phyloP scores from a whole-genome alignment of 75 land plant species.

The Ceratopteris richardii region DNA sequence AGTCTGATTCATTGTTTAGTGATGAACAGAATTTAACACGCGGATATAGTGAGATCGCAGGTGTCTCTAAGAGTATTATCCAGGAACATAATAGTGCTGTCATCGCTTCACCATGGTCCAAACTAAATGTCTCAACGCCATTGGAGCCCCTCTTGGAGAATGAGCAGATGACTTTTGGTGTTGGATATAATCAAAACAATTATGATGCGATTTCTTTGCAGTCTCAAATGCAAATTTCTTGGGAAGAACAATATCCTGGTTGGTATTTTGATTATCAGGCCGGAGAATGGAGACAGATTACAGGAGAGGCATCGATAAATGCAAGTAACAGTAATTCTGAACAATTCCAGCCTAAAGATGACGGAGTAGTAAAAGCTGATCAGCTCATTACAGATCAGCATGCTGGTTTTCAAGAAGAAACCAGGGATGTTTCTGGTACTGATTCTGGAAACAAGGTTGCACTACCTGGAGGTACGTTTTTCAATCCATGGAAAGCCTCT shows the following conservation, averaged over 20 bases:
- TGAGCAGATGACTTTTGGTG: too few relatives aligned
- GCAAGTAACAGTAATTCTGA: constrained; percentile 9
- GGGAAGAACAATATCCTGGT: constrained; percentile 69
- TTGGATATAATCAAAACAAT: too few relatives aligned
- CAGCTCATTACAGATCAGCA: not conserved
- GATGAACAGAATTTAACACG: too few relatives aligned
- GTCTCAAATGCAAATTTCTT: constrained; percentile 15
- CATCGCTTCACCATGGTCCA: too few relatives aligned
- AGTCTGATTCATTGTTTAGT: too few relatives aligned
- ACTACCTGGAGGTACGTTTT: not conserved
- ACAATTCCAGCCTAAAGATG: not conserved
- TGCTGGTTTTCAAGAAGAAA: not conserved
- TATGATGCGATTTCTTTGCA: too few relatives aligned
- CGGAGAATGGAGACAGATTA: constrained; percentile 43
- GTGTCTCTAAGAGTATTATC: too few relatives aligned
- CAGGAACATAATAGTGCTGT: too few relatives aligned
- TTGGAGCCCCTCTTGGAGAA: too few relatives aligned
- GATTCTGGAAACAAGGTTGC: not conserved
- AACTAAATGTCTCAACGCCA: too few relatives aligned
- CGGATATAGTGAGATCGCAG: too few relatives aligned
- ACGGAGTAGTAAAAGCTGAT: not conserved
- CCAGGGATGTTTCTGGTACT: not conserved
- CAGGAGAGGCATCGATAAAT: constrained; percentile 8
- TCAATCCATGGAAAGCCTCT: not conserved
- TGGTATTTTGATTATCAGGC: constrained; percentile 65